Evolutionary conservation across 306 rosid species (phyloP).

Genomic region (Vigna trinervia): DNA sequence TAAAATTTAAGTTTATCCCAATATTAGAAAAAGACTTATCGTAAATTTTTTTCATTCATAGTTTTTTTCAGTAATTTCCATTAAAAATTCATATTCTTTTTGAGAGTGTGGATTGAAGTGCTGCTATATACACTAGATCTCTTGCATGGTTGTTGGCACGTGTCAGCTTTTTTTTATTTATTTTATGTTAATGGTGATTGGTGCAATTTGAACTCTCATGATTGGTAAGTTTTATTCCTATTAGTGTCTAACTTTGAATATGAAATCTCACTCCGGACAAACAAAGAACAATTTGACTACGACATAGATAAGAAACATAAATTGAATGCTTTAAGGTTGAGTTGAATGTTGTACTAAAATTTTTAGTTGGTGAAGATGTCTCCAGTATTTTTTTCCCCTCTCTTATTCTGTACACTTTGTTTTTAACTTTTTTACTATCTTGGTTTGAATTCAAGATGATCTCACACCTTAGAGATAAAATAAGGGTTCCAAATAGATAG

Average conservation of each 20-base stretch:
- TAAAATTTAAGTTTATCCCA: no score
- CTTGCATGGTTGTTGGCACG: conserved; percentile 1
- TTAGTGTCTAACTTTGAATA: no score
- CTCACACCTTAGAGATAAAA: neutral
- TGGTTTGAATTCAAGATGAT: neutral
- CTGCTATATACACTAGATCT: neutral
- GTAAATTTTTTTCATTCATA: neutral
- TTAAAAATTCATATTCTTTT: neutral
- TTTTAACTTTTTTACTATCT: neutral
- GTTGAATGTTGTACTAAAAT: no score
- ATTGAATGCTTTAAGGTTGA: no score
- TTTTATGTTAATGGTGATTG: neutral
- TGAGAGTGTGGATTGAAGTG: neutral
- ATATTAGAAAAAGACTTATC: neutral
- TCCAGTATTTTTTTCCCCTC: no score
- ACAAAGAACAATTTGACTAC: no score
- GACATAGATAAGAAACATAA: no score
- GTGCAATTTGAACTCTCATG: conserved; percentile 1
- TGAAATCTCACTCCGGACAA: no score
- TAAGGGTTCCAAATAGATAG: neutral
- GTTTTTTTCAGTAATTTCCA: neutral
- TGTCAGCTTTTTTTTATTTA: neutral
- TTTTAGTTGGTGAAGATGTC: no score
- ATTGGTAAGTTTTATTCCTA: conserved; percentile 3
- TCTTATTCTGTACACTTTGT: neutral